phyloP scores from a whole-genome alignment of 179 eudicot genomes.

The Beta corolliflora region DNA sequence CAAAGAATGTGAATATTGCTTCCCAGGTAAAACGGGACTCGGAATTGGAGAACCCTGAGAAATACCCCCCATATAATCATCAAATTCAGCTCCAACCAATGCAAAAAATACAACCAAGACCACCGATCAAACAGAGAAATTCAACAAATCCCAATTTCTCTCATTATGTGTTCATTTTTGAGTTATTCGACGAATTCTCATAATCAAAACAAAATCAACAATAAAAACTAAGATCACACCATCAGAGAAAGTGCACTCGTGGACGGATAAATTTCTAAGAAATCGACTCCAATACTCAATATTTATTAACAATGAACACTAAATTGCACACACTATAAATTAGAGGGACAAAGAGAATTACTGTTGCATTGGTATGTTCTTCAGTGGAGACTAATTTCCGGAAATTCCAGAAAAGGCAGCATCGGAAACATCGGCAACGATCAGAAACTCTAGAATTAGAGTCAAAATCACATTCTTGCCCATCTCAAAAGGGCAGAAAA shows the following conservation, averaged over 20 bases:
- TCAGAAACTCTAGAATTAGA: conserved; percentile 32
- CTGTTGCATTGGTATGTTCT: conserved; percentile 31
- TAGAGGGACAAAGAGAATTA: conserved; percentile 24
- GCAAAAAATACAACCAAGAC: not conserved
- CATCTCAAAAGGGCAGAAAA: conserved; percentile 31
- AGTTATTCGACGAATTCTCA: no score
- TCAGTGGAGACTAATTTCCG: conserved; percentile 42
- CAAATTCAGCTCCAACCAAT: conserved; percentile 7
- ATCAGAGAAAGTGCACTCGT: not conserved
- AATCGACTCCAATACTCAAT: conserved; percentile 5
- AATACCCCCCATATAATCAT: conserved; percentile 14
- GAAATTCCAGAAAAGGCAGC: conserved; percentile 34
- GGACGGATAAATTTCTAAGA: not conserved
- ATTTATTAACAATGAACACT: not conserved
- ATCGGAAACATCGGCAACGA: conserved; percentile 34
- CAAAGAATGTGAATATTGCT: no score
- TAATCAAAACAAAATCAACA: no score
- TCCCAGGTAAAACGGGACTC: conserved; percentile 27
- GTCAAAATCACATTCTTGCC: conserved; percentile 35
- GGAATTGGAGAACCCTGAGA: conserved; percentile 45
- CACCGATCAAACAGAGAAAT: not conserved
- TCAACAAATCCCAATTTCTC: not conserved
- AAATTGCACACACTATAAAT: no score
- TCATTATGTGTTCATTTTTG: not conserved
- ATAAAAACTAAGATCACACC: not conserved